phyloP scores from a whole-genome alignment of 257 asterid genomes.

The Solanum bukasovii region DNA sequence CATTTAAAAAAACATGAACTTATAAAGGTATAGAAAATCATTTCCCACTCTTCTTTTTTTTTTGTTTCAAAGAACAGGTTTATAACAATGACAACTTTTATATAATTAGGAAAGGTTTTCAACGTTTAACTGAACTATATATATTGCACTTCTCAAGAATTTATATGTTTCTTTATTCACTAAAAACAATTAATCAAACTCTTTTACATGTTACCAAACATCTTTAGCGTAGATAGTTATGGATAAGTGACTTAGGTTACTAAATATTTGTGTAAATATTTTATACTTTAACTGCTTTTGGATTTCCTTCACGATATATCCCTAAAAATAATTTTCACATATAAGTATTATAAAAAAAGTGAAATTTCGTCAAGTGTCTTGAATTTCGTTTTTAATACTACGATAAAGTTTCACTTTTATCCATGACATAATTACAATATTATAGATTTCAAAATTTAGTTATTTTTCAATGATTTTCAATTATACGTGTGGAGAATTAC shows the following conservation, averaged over 20 bases:
- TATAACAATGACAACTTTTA: neutral
- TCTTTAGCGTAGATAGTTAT: neutral
- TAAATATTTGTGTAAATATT: neutral
- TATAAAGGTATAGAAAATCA: neutral
- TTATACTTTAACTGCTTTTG: neutral
- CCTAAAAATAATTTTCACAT: neutral
- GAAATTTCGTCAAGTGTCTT: neutral
- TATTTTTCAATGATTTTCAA: neutral
- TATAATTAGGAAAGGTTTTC: neutral
- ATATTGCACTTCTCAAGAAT: neutral
- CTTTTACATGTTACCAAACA: neutral
- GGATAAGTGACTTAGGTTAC: neutral
- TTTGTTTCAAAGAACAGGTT: neutral
- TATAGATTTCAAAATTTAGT: neutral
- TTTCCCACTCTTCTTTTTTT: neutral
- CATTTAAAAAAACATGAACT: no score
- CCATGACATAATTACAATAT: neutral
- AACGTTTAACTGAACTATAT: neutral
- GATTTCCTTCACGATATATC: neutral
- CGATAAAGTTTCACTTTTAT: no score
- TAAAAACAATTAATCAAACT: neutral
- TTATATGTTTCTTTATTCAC: neutral
- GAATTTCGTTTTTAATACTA: neutral
- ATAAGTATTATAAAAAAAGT: neutral
- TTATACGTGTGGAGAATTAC: neutral